Evolutionary conservation across 2,329 filamentous ascomycete species (phyloP).

Genomic region (Metarhizium rileyi): DNA sequence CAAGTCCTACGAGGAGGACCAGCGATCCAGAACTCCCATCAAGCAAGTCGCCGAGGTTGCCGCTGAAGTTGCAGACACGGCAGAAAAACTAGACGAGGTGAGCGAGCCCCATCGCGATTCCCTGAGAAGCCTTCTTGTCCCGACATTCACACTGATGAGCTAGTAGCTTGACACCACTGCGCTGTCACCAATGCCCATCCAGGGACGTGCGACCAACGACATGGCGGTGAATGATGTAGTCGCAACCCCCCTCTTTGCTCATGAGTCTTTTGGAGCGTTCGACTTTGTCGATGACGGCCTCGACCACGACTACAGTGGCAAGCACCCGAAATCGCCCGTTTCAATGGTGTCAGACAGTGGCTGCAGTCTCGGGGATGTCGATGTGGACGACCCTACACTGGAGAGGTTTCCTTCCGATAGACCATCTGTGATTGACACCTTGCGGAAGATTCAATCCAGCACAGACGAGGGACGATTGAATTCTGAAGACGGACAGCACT

Average conservation of each 20-base stretch:
- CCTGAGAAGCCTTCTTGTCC: slow-evolving; percentile 2
- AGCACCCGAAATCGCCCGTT: slow-evolving; percentile 10
- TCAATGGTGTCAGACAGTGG: slow-evolving; percentile 12
- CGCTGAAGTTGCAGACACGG: slow-evolving; percentile 34
- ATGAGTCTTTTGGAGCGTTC: slow-evolving; percentile 36
- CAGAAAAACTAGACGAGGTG: slow-evolving; percentile 26
- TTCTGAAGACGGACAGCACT: slow-evolving; percentile 27
- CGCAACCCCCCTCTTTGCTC: slow-evolving; percentile 33
- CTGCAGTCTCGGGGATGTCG: slow-evolving; percentile 15
- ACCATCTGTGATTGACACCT: slow-evolving; percentile 32
- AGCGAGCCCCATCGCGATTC: slow-evolving; percentile 5
- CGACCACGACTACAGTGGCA: slow-evolving; percentile 17
- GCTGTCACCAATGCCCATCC: not conserved
- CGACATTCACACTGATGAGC: slow-evolving; percentile 11
- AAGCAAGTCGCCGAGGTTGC: slow-evolving; percentile 31
- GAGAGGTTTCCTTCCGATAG: slow-evolving; percentile 38
- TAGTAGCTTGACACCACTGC: slow-evolving; percentile 10
- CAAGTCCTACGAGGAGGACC: slow-evolving; percentile 1
- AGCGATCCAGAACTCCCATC: slow-evolving; percentile 28
- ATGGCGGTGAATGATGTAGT: slow-evolving; percentile 1
- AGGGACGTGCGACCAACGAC: not conserved
- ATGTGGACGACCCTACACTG: slow-evolving; percentile 37
- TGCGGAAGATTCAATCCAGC: slow-evolving; percentile 36
- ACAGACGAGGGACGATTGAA: slow-evolving; percentile 28
- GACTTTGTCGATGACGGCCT: slow-evolving; percentile 23